Conservation (phyloP, 441 rosid genomes). For the Pelargonium citronellum region DNA sequence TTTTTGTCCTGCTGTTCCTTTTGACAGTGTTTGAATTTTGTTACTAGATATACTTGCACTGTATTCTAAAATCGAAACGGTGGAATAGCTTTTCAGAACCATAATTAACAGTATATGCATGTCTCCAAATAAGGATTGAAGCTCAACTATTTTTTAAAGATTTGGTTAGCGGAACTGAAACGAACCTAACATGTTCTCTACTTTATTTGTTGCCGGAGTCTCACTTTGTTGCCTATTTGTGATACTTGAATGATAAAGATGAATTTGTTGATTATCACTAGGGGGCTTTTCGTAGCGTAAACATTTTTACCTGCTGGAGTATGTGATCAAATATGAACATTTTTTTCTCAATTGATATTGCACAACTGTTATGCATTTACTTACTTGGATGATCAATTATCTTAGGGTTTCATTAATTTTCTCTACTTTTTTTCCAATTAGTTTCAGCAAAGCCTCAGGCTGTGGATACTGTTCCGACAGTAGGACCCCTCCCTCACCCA, state of each 20-base stretch:
- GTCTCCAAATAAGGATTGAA: too few relatives aligned
- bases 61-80: too few relatives aligned
- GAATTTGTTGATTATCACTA: background rate
- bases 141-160: background rate
- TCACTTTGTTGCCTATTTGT: background rate
- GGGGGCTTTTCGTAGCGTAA: background rate
- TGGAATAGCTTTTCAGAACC: too few relatives aligned
- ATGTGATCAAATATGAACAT: too few relatives aligned
- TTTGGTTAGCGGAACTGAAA: background rate
- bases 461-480: slow-evolving; percentile 37
- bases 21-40: background rate
- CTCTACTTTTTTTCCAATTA: background rate
- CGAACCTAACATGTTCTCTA: background rate
- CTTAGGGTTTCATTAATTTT: slow-evolving; percentile 6
- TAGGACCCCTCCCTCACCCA: slow-evolving; percentile 72
- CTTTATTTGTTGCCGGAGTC: background rate
- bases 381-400: slow-evolving; percentile 7
- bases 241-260: background rate
- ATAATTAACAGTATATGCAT: too few relatives aligned
- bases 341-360: background rate
- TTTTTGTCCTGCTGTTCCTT: slow-evolving; percentile 16
- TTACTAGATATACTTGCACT: too few relatives aligned
- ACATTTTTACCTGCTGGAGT: too few relatives aligned
- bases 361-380: background rate
- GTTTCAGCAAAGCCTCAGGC: slow-evolving; percentile 56